Percentiles rank a stretch among this genome's conserved stretches.
phyloP scores from a whole-genome alignment of 108 stramenopile genomes.

The Schizochytrium sp. region DNA sequence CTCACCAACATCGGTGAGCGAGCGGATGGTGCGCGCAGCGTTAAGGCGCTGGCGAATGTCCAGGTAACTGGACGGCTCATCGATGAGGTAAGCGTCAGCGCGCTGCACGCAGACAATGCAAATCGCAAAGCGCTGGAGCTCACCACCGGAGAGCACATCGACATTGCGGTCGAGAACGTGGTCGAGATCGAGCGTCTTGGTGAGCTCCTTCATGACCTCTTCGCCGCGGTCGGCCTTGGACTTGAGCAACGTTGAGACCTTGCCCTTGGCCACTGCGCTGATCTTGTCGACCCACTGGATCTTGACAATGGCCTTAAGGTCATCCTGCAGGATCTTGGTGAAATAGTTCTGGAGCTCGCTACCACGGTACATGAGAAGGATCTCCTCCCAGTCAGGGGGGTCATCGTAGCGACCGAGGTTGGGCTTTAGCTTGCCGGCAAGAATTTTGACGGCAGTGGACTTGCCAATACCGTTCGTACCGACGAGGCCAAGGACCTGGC shows the following conservation, averaged over 20 bases:
- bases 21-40: slow-evolving; percentile 88
- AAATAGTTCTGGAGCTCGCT: slow-evolving; percentile 94
- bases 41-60: slow-evolving; percentile 96
- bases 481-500: slow-evolving; percentile 90
- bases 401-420: slow-evolving; percentile 66
- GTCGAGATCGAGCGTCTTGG: slow-evolving; percentile 61
- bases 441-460: slow-evolving; percentile 51
- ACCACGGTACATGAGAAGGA: slow-evolving; percentile 88
- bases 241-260: slow-evolving; percentile 75
- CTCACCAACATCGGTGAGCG: slow-evolving; percentile 50
- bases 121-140: slow-evolving; percentile 96
- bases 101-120: slow-evolving; percentile 74
- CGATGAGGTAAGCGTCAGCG: slow-evolving; percentile 99
- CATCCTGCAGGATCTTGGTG: slow-evolving; percentile 90
- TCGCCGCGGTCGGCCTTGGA: slow-evolving; percentile 65
- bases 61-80: slow-evolving; percentile 94
- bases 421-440: slow-evolving; percentile 95
- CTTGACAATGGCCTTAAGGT: slow-evolving; percentile 96
- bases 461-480: slow-evolving; percentile 98
- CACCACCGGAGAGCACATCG: slow-evolving; percentile 83
- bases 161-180: slow-evolving; percentile 88
- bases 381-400: slow-evolving; percentile 97
- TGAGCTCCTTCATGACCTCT: slow-evolving; percentile 51
- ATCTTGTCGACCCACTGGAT: slow-evolving; percentile 98
- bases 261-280: slow-evolving; percentile 73